Percentiles rank a stretch among this genome's conserved stretches.
Conservation (phyloP, 208 protist species). For the Acanthamoeba lenticulata region DNA sequence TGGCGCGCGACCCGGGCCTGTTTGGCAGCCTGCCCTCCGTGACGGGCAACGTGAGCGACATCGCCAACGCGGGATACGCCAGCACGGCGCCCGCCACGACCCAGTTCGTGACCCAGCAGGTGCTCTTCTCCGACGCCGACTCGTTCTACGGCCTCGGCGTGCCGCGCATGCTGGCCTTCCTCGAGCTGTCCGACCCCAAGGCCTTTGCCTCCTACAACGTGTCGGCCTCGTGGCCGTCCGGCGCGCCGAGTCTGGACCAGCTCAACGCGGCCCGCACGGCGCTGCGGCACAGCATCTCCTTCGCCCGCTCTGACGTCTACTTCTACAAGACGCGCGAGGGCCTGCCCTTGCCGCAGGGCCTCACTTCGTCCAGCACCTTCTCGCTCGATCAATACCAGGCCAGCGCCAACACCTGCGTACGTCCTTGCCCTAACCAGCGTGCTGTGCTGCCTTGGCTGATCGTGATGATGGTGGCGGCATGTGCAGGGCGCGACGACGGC, state of each 20-base stretch:
- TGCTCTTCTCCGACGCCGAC: conserved; percentile 69
- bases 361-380: background rate
- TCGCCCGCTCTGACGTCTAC: conserved; percentile 70
- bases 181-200: conserved; percentile 45
- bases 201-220: conserved; percentile 47
- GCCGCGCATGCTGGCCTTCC: conserved; percentile 68
- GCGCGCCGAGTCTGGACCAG: background rate
- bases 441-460: background rate
- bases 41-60: conserved; percentile 19
- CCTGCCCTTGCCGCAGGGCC: conserved; percentile 56
- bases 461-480: background rate
- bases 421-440: background rate
- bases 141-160: conserved; percentile 64
- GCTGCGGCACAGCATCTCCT: conserved; percentile 54
- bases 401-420: background rate
- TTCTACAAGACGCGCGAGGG: conserved; percentile 69
- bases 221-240: conserved; percentile 1
- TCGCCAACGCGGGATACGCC: conserved; percentile 46
- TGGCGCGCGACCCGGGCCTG: background rate
- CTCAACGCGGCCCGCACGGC: background rate
- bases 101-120: conserved; percentile 35
- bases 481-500: conserved; percentile 1
- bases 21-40: background rate
- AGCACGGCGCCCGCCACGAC: conserved; percentile 43
- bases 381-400: conserved; percentile 24